Conservation (phyloP, 495 filamentous ascomycete species). For the Chaetomium cochliodes region DNA sequence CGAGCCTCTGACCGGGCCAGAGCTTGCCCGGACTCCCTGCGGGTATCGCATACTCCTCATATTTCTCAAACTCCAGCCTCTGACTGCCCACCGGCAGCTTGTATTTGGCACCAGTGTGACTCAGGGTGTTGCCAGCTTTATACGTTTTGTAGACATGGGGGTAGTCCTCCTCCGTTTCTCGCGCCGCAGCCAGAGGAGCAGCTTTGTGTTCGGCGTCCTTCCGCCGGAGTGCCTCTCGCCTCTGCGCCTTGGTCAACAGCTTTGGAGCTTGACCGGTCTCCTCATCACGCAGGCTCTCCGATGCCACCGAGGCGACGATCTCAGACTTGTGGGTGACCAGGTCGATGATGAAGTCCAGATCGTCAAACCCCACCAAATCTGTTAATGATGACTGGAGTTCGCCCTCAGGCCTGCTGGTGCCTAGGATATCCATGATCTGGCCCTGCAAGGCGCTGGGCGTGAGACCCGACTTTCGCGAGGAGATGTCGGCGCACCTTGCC, state of each 20-base stretch:
- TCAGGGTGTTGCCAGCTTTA: constrained; percentile 78
- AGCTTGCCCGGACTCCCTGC: constrained; percentile 76
- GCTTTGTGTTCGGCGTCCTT: constrained; percentile 82
- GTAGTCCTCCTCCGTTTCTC: constrained; percentile 66
- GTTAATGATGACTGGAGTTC: constrained; percentile 86
- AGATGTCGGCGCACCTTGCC: constrained; percentile 60
- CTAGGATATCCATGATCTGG: constrained; percentile 68
- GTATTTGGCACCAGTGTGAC: constrained; percentile 72
- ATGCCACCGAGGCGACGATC: constrained; percentile 46
- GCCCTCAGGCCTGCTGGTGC: constrained; percentile 67
- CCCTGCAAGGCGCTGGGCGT: constrained; percentile 61
- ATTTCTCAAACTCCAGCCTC: constrained; percentile 58
- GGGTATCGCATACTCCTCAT: constrained; percentile 85
- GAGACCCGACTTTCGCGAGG: constrained; percentile 60
- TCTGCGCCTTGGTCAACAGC: constrained; percentile 70
- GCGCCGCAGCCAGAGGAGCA: constrained; percentile 59
- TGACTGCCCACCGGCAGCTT: constrained; percentile 65
- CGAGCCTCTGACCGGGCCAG: constrained; percentile 65
- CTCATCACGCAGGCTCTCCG: constrained; percentile 40
- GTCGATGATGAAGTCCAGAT: constrained; percentile 85
- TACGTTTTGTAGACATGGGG: constrained; percentile 89
- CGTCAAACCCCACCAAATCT: constrained; percentile 88
- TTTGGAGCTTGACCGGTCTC: constrained; percentile 49
- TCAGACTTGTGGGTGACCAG: constrained; percentile 70
- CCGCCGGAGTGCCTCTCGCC: constrained; percentile 69